A percentile compares a stretch with the other conserved stretches of the same genome.
Conservation (phyloP, 192 early-diverging fungal genomes). For the Gorgonomyces haynaldii region DNA sequence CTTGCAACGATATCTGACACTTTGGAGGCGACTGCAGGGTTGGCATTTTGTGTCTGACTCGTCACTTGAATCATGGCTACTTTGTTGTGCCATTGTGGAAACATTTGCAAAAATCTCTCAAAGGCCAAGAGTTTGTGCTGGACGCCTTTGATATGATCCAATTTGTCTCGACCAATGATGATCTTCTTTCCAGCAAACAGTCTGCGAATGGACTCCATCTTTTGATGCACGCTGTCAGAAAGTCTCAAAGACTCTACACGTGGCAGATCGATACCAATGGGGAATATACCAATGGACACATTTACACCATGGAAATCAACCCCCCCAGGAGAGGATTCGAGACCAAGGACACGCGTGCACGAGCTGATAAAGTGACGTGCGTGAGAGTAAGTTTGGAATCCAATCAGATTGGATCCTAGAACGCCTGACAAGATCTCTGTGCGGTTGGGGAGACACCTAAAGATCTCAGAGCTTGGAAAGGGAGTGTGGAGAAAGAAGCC, state of each 20-base stretch:
- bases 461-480: conserved; percentile 47
- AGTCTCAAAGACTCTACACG: conserved; percentile 51
- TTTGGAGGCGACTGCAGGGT: conserved; percentile 54
- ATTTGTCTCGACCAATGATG: conserved; percentile 91
- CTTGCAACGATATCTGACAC: conserved; percentile 81
- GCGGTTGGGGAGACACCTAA: conserved; percentile 37
- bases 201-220: conserved; percentile 68
- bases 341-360: conserved; percentile 88
- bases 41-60: conserved; percentile 59
- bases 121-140: conserved; percentile 91
- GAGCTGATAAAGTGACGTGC: conserved; percentile 80
- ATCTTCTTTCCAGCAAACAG: conserved; percentile 82
- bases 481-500: conserved; percentile 50
- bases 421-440: conserved; percentile 50
- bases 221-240: conserved; percentile 52
- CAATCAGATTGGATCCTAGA: conserved; percentile 84
- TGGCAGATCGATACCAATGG: conserved; percentile 92
- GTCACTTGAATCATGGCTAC: conserved; percentile 95
- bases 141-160: conserved; percentile 90
- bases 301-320: conserved; percentile 70
- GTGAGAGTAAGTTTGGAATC: conserved; percentile 96
- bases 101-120: conserved; percentile 79
- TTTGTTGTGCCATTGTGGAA: conserved; percentile 85
- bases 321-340: conserved; percentile 80
- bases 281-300: conserved; percentile 80